Conservation (phyloP, 2,329 filamentous ascomycete species). For the Colletotrichum sp. region DNA sequence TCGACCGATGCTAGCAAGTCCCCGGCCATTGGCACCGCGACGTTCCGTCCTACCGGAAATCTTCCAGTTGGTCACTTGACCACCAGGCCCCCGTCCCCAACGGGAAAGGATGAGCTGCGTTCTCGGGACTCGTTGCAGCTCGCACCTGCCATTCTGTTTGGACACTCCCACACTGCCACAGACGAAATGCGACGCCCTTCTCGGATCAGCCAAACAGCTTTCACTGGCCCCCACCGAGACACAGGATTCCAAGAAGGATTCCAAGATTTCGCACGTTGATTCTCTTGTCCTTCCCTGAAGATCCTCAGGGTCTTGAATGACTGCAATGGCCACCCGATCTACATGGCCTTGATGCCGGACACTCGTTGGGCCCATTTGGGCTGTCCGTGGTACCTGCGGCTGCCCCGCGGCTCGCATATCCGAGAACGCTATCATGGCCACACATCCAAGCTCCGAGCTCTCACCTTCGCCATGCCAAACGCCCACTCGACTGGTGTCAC, state of each 20-base stretch:
- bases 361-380: neutral
- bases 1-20: neutral
- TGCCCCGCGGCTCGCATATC: slow-evolving; percentile 4
- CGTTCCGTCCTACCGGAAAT: slow-evolving; percentile 13
- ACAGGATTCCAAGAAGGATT: slow-evolving; percentile 1
- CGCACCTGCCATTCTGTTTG: neutral
- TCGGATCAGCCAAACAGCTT: neutral
- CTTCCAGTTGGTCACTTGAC: slow-evolving; percentile 20
- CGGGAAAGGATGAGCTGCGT: slow-evolving; percentile 8
- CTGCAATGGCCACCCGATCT: neutral
- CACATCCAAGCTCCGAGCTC: neutral
- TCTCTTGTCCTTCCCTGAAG: slow-evolving; percentile 13
- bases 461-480: neutral
- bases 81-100: neutral
- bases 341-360: neutral
- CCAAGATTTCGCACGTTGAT: slow-evolving; percentile 4
- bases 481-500: neutral
- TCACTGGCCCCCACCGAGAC: neutral
- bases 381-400: slow-evolving; percentile 12
- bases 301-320: neutral
- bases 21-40: neutral
- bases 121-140: neutral
- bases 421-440: neutral
- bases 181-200: neutral
- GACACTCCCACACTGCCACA: slow-evolving; percentile 1